Percentiles rank a stretch among this genome's conserved stretches.
phyloP scores from a whole-genome alignment of 768 basidiomycete genomes.

The Lactifluus echinatus region DNA sequence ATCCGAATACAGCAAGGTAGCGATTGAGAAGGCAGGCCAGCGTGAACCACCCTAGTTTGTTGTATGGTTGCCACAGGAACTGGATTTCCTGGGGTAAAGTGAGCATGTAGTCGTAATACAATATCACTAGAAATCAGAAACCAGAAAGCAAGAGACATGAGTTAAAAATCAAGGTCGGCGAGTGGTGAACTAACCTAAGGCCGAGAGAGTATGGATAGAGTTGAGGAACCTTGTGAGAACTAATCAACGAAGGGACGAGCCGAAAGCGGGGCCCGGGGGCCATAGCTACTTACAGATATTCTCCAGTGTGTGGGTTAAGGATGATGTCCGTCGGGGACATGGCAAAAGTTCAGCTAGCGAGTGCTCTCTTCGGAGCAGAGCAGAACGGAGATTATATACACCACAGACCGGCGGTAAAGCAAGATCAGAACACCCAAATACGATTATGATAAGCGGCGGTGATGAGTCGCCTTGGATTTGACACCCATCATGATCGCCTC shows the following conservation, averaged over 20 bases:
- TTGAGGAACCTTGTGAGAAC: background rate
- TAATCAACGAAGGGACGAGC: background rate
- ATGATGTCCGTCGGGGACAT: background rate
- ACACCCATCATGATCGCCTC: too few species aligned
- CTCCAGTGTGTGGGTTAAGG: background rate
- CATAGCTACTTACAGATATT: background rate
- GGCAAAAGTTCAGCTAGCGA: too few species aligned
- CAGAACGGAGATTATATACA: too few species aligned
- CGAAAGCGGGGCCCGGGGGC: background rate
- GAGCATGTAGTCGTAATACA: constrained; percentile 28
- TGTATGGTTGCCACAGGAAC: constrained; percentile 34
- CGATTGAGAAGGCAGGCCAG: constrained; percentile 44
- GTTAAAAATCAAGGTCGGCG: background rate
- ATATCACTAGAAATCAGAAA: constrained; percentile 23
- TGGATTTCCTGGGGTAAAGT: constrained; percentile 31
- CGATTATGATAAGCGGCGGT: too few species aligned
- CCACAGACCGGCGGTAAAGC: too few species aligned
- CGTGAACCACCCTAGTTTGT: constrained; percentile 32
- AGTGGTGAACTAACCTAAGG: background rate
- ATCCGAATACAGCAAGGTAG: constrained; percentile 37
- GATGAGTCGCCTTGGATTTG: too few species aligned
- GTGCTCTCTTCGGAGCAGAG: too few species aligned
- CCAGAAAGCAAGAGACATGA: background rate
- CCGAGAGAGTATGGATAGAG: background rate
- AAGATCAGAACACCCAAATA: too few species aligned